Evolutionary conservation across 352 stramenopile genomes (phyloP).

Genomic region (Globisporangium barbulae): DNA sequence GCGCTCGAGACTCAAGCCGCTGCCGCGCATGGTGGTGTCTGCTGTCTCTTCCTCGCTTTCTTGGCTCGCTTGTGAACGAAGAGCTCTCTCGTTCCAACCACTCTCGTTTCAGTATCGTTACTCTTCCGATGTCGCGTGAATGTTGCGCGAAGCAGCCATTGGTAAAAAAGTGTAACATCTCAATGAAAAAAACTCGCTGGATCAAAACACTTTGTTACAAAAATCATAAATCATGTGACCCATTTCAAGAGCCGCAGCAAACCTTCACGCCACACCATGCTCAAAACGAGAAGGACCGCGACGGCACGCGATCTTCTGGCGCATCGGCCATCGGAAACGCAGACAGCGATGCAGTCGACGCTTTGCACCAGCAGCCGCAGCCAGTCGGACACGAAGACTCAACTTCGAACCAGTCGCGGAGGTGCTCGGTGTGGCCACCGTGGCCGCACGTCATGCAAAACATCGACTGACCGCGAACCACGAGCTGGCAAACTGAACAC

Average conservation of each 20-base stretch:
- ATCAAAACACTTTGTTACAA: too few species aligned
- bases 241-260: not conserved
- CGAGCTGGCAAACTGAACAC: conserved; percentile 80
- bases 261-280: not conserved
- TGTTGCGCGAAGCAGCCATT: too few species aligned
- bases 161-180: too few species aligned
- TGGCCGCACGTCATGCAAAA: conserved; percentile 86
- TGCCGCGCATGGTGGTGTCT: conserved; percentile 49
- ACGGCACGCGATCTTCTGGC: conserved; percentile 30
- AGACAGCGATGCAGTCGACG: conserved; percentile 50
- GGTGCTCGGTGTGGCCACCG: conserved; percentile 65
- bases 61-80: not conserved
- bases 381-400: conserved; percentile 76
- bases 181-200: too few species aligned
- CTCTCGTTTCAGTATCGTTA: too few species aligned
- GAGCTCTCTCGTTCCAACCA: too few species aligned
- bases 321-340: conserved; percentile 25
- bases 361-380: conserved; percentile 85
- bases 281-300: conserved; percentile 73
- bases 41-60: not conserved
- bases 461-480: conserved; percentile 82
- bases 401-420: conserved; percentile 74
- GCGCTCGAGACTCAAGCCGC: conserved; percentile 79
- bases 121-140: too few species aligned
- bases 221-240: too few species aligned